Percentiles rank a stretch among this genome's conserved stretches.
phyloP scores from a whole-genome alignment of 169 alveolate genomes.

The Babesia ovis region DNA sequence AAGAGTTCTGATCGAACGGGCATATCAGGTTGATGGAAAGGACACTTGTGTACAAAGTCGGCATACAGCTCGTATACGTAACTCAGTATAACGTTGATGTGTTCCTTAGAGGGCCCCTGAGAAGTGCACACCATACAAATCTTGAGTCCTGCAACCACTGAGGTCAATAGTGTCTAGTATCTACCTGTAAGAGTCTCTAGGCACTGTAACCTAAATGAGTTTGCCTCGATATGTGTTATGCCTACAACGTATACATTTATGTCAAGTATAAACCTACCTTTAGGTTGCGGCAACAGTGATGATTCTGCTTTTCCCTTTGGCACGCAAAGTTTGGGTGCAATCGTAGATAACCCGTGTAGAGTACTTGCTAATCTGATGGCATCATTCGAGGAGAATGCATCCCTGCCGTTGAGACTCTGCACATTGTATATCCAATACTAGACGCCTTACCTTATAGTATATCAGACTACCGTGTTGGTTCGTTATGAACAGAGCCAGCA shows the following conservation, averaged over 20 bases:
- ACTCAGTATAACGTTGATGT: constrained; percentile 71
- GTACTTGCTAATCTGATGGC: constrained; percentile 91
- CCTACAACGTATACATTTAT: constrained; percentile 77
- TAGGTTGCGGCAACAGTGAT: constrained; percentile 45
- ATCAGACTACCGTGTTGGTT: constrained; percentile 91
- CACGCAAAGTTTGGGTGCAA: constrained; percentile 86
- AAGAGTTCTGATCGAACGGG: constrained; percentile 82
- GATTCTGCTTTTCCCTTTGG: constrained; percentile 25
- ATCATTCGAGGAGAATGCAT: constrained; percentile 87
- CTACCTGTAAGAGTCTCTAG: constrained; percentile 89
- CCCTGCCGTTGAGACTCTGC: constrained; percentile 84
- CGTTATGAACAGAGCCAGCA: constrained; percentile 85
- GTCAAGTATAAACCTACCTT: constrained; percentile 52
- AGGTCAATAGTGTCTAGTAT: neutral
- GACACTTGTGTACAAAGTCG: constrained; percentile 91
- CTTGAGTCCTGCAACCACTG: constrained; percentile 28
- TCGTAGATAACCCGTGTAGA: constrained; percentile 91
- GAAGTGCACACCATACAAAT: constrained; percentile 43
- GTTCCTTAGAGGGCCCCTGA: constrained; percentile 70
- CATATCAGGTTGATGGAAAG: constrained; percentile 90
- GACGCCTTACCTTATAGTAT: constrained; percentile 82
- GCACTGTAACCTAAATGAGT: constrained; percentile 86
- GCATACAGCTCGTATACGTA: constrained; percentile 88
- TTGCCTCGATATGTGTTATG: constrained; percentile 84
- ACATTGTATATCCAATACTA: neutral